A percentile compares a stretch with the other conserved stretches of the same genome.
Evolutionary conservation across 192 early-diverging fungal species (phyloP).

Genomic region (Spizellomyces punctatus): DNA sequence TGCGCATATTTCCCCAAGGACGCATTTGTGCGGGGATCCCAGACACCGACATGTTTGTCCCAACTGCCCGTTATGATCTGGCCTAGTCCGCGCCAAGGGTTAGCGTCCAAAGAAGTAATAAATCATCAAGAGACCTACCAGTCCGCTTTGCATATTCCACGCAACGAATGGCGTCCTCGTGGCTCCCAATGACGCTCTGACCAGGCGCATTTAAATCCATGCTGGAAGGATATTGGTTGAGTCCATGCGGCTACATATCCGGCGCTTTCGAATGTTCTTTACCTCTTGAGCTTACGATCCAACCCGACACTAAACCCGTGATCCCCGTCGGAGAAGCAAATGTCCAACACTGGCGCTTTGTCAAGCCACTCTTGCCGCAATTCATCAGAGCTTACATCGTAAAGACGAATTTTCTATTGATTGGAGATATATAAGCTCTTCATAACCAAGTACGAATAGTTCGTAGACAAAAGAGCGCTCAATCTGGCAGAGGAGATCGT

Average conservation of each 20-base stretch:
- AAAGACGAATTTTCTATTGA: conserved; percentile 73
- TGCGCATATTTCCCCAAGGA: conserved; percentile 51
- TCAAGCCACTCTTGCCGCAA: conserved; percentile 61
- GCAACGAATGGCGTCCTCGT: conserved; percentile 77
- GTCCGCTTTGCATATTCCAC: conserved; percentile 56
- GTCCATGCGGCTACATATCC: neutral
- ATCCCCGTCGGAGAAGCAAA: conserved; percentile 65
- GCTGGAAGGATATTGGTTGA: conserved; percentile 34
- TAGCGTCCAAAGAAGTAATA: neutral
- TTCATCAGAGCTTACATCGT: conserved; percentile 72
- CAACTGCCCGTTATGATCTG: conserved; percentile 85
- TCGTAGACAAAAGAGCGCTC: conserved; percentile 1
- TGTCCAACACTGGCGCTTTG: conserved; percentile 76
- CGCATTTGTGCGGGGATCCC: conserved; percentile 67
- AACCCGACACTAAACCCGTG: conserved; percentile 75
- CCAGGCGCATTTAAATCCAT: conserved; percentile 63
- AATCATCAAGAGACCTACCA: conserved; percentile 1
- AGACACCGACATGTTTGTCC: conserved; percentile 84
- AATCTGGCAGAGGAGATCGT: neutral
- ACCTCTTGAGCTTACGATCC: conserved; percentile 68
- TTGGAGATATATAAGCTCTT: no score
- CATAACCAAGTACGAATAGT: no score
- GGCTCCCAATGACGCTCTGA: conserved; percentile 68
- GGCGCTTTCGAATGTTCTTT: conserved; percentile 17
- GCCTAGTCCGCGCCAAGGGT: conserved; percentile 32